These are phyloP conservation scores for Coniochaeta sp. DNA, from an alignment of 2,329 filamentous ascomycete species.

Conservation along the genomic window DNA sequence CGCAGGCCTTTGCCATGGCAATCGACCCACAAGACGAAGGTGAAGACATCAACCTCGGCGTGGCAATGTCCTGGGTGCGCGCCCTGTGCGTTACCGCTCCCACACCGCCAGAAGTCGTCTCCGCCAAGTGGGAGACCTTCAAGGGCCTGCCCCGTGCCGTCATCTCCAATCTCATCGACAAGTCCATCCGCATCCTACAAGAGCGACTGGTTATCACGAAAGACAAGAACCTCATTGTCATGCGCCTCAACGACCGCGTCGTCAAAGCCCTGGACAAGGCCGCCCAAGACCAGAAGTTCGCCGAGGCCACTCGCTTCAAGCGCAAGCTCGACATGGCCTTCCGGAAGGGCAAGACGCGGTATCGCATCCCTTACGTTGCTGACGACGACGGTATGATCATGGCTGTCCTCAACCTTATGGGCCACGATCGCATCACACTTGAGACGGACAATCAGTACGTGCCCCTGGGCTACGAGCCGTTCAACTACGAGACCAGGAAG, in stretches of 20 bases:
- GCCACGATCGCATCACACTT: conserved; percentile 48
- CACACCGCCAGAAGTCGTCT: conserved; percentile 41
- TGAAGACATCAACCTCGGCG: conserved; percentile 22
- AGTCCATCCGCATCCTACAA: conserved; percentile 41
- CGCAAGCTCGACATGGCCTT: conserved; percentile 50
- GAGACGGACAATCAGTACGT: conserved; percentile 49
- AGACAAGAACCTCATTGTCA: conserved; percentile 51
- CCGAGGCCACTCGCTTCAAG: conserved; percentile 55
- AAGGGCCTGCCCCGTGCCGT: conserved; percentile 21
- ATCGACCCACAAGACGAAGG: conserved; percentile 9
- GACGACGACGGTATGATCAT: conserved; percentile 60
- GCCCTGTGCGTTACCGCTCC: conserved; percentile 49
- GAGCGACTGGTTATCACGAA: conserved; percentile 49
- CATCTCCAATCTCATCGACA: conserved; percentile 37
- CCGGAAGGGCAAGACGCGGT: conserved; percentile 25
- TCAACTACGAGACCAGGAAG: conserved; percentile 63
- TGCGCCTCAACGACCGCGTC: conserved; percentile 52
- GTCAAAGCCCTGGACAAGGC: conserved; percentile 48
- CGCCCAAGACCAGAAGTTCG: conserved; percentile 46
- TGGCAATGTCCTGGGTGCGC: conserved; percentile 53
- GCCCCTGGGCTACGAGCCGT: conserved; percentile 63
- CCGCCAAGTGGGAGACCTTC: conserved; percentile 44
- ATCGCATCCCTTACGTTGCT: conserved; percentile 41
- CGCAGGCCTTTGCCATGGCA: conserved; percentile 35
- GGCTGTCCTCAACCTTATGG: conserved; percentile 59